Conservation (phyloP, 352 stramenopile species). For the Phytophthora hybrid region DNA sequence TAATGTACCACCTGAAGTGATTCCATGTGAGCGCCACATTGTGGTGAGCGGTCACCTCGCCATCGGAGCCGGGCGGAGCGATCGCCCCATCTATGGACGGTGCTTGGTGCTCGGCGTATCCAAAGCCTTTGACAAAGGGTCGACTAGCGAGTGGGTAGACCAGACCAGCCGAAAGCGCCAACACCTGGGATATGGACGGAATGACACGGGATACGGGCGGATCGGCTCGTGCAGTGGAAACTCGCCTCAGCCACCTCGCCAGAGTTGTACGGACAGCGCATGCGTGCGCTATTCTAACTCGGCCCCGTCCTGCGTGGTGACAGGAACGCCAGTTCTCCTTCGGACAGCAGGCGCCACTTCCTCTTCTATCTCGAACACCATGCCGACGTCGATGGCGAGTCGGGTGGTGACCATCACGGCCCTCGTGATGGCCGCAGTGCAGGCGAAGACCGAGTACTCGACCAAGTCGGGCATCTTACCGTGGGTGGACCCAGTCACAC, state of each 20-base stretch:
- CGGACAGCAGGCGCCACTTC: slow-evolving; percentile 37
- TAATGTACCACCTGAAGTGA: too few relatives aligned
- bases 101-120: background rate
- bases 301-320: background rate
- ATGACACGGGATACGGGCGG: slow-evolving; percentile 27
- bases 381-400: background rate
- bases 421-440: background rate
- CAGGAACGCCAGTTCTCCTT: slow-evolving; percentile 19
- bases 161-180: slow-evolving; percentile 4
- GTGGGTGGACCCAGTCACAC: slow-evolving; percentile 74
- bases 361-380: slow-evolving; percentile 16
- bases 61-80: slow-evolving; percentile 1
- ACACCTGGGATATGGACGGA: slow-evolving; percentile 34
- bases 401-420: slow-evolving; percentile 4
- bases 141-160: slow-evolving; percentile 2
- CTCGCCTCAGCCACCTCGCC: background rate
- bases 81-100: background rate
- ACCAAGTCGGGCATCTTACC: slow-evolving; percentile 66
- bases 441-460: slow-evolving; percentile 37
- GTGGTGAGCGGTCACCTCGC: background rate
- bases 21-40: background rate
- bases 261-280: slow-evolving; percentile 23
- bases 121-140: background rate
- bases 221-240: too few relatives aligned
- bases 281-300: slow-evolving; percentile 6